A percentile compares a stretch with the other conserved stretches of the same genome.
phyloP scores from a whole-genome alignment of 2,329 filamentous ascomycete genomes.

The Ilyonectria sp. region DNA sequence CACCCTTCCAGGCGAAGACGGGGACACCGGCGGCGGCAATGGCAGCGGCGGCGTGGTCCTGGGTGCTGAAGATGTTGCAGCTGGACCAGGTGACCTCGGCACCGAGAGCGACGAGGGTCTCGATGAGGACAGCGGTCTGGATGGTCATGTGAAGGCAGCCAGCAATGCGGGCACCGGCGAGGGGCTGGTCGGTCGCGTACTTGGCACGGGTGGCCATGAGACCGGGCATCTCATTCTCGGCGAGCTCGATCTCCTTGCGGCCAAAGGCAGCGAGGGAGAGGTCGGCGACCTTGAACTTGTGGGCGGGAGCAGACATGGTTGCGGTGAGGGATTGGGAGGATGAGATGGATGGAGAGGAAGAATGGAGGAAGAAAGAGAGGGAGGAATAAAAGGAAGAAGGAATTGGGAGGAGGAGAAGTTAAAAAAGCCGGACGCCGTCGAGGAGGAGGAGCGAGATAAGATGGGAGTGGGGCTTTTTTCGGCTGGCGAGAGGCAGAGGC shows the following conservation, averaged over 20 bases:
- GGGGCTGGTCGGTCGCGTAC: constrained; percentile 93
- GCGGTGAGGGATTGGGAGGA: constrained; percentile 37
- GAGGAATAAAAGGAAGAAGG: constrained; percentile 20
- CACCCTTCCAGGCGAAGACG: constrained; percentile 85
- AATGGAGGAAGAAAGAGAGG: constrained; percentile 34
- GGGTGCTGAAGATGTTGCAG: constrained; percentile 99
- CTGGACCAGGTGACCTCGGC: constrained; percentile 99
- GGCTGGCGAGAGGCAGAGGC: constrained; percentile 24
- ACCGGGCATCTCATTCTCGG: constrained; percentile 97
- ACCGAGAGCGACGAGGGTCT: constrained; percentile 94
- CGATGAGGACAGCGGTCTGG: constrained; percentile 99
- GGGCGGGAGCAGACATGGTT: constrained; percentile 83
- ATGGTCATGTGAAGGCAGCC: constrained; percentile 99
- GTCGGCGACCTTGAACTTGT: constrained; percentile 99
- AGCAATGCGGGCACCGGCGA: constrained; percentile 94
- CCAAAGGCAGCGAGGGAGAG: constrained; percentile 98
- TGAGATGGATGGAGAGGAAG: constrained; percentile 38
- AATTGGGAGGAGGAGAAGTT: constrained; percentile 38
- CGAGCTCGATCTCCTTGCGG: constrained; percentile 98
- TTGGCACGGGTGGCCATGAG: constrained; percentile 94
- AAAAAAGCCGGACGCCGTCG: constrained; percentile 34
- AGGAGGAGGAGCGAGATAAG: constrained; percentile 39
- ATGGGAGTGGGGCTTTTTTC: constrained; percentile 41
- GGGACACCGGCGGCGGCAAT: constrained; percentile 95
- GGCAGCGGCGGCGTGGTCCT: constrained; percentile 97